phyloP scores from a whole-genome alignment of 2,329 filamentous ascomycete species.

The Parafenestella ontariensis region DNA sequence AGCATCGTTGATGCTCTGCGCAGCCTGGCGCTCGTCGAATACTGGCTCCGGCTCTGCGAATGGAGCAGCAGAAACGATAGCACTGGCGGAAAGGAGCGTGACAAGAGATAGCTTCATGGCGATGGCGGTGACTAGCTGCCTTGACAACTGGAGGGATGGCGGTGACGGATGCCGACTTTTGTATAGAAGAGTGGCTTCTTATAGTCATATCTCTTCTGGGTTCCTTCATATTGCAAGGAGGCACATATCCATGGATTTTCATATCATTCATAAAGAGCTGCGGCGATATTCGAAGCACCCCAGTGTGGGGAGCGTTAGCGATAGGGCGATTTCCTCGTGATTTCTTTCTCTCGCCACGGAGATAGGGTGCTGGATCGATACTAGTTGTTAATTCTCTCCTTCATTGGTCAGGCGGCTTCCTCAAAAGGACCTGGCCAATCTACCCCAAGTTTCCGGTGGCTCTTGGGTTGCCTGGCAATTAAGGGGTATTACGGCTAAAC shows the following conservation, averaged over 20 bases:
- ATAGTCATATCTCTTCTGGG: neutral
- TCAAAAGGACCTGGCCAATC: neutral
- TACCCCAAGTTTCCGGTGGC: neutral
- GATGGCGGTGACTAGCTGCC: neutral
- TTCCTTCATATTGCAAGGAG: neutral
- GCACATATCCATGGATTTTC: neutral
- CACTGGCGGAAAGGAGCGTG: constrained; percentile 37
- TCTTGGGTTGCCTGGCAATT: neutral
- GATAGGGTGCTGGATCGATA: neutral
- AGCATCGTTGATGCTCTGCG: constrained; percentile 61
- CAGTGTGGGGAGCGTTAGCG: neutral
- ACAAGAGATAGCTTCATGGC: constrained; percentile 44
- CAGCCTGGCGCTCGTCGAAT: constrained; percentile 40
- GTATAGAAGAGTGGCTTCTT: neutral
- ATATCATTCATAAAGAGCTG: neutral
- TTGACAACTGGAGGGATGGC: constrained; percentile 47
- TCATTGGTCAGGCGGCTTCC: neutral
- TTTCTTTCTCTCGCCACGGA: neutral
- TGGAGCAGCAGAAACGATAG: constrained; percentile 36
- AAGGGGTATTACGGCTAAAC: neutral
- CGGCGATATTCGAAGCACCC: neutral
- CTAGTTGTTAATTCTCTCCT: neutral
- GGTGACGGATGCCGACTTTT: neutral
- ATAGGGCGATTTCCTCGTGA: neutral
- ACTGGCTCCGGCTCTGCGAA: constrained; percentile 31